phyloP scores from a whole-genome alignment of 2,329 filamentous ascomycete species.

The Pseudophaeomoniella oleicola region DNA sequence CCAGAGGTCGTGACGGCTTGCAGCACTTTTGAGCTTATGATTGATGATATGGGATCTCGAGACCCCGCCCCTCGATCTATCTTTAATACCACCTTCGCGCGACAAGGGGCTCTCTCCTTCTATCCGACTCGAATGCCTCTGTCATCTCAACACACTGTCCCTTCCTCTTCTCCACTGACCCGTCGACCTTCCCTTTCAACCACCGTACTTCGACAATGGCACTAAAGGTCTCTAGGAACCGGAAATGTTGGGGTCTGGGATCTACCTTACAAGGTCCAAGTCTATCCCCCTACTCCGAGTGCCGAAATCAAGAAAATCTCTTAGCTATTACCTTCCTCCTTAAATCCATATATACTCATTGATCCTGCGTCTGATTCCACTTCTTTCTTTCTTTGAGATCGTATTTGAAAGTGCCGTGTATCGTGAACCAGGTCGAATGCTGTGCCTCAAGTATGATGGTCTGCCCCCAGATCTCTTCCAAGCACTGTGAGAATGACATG shows the following conservation, averaged over 20 bases:
- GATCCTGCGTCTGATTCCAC: too few species aligned
- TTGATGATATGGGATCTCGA: background rate
- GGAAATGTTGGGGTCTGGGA: constrained; percentile 1
- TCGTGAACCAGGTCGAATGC: too few species aligned
- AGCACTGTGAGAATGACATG: too few species aligned
- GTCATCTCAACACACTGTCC: background rate
- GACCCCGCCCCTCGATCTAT: background rate
- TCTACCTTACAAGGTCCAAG: background rate
- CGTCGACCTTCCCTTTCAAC: background rate
- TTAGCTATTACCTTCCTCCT: background rate
- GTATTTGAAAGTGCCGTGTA: too few species aligned
- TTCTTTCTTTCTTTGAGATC: too few species aligned
- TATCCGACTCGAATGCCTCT: background rate
- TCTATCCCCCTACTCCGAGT: background rate
- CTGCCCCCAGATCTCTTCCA: too few species aligned
- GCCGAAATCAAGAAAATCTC: background rate
- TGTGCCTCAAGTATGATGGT: too few species aligned
- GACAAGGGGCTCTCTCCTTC: background rate
- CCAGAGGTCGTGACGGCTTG: background rate
- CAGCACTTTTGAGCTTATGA: background rate
- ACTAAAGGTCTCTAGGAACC: constrained; percentile 3
- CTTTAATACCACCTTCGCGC: background rate
- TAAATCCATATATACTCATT: too few species aligned
- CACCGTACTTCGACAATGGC: too few species aligned
- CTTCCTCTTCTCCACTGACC: background rate